A percentile compares a stretch with the other conserved stretches of the same genome.
These are phyloP conservation scores for Pinguiococcus pyrenoidosus DNA, from an alignment of 108 stramenopile genomes.

Conservation along the genomic window DNA sequence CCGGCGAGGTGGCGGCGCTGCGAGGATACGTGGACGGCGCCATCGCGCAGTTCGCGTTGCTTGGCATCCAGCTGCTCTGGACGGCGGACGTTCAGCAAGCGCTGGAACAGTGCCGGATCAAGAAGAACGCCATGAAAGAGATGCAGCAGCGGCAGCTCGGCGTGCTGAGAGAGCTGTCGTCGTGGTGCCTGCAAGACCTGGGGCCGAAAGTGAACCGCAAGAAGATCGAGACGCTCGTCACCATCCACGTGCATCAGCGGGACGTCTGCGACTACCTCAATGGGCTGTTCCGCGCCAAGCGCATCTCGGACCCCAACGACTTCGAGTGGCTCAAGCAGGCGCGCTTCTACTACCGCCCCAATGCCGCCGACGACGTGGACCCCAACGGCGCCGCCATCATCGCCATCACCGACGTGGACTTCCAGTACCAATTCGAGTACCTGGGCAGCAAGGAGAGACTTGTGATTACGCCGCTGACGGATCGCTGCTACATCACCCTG, in stretches of 20 bases:
- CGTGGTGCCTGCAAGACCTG: constrained; percentile 75
- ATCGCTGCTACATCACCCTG: constrained; percentile 80
- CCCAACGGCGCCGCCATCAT: constrained; percentile 62
- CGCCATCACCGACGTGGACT: constrained; percentile 69
- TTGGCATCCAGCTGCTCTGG: constrained; percentile 74
- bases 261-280: constrained; percentile 65
- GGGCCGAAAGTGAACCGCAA: constrained; percentile 63
- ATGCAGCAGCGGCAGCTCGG: constrained; percentile 52
- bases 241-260: constrained; percentile 75
- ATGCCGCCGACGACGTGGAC: constrained; percentile 53
- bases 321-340: constrained; percentile 86
- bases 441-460: constrained; percentile 78
- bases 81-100: constrained; percentile 64
- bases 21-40: constrained; percentile 58
- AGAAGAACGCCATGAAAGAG: constrained; percentile 68
- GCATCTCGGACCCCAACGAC: constrained; percentile 65
- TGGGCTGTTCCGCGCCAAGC: constrained; percentile 44
- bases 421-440: constrained; percentile 83
- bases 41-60: constrained; percentile 71
- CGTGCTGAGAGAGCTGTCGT: constrained; percentile 55
- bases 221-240: constrained; percentile 78
- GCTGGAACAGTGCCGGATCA: constrained; percentile 55
- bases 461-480: constrained; percentile 76
- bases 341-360: constrained; percentile 74
- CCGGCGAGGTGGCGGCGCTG: constrained; percentile 48